Evolutionary conservation across 768 basidiomycete species (phyloP).

Genomic region (Crassisporium funariophilum): DNA sequence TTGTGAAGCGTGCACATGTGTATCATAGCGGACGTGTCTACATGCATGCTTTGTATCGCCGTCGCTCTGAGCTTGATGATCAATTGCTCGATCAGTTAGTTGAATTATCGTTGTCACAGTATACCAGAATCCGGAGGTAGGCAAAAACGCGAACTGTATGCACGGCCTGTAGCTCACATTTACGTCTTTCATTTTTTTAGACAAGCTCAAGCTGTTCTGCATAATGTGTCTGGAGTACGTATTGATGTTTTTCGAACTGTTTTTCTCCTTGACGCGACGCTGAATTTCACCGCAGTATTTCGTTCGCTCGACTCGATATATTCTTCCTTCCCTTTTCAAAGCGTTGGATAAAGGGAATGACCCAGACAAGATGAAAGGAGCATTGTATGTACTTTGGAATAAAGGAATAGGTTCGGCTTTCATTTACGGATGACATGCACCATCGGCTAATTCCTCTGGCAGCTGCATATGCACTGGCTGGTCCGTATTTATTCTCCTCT

Average conservation of each 20-base stretch:
- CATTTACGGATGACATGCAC: background rate
- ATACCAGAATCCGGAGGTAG: conserved; percentile 76
- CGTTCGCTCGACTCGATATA: conserved; percentile 68
- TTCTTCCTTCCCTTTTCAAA: conserved; percentile 60
- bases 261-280: background rate
- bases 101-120: conserved; percentile 78
- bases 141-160: conserved; percentile 12
- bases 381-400: conserved; percentile 77
- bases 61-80: conserved; percentile 76
- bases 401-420: conserved; percentile 61
- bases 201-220: conserved; percentile 67
- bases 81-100: conserved; percentile 64
- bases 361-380: conserved; percentile 95
- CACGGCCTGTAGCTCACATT: background rate
- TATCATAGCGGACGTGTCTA: conserved; percentile 78
- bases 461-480: conserved; percentile 72
- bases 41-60: conserved; percentile 75
- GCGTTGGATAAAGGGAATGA: conserved; percentile 75
- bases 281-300: conserved; percentile 50
- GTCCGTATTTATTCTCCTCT: conserved; percentile 36
- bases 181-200: conserved; percentile 35
- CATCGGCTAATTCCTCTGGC: conserved; percentile 1
- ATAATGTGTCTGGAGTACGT: conserved; percentile 66
- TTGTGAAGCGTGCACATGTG: conserved; percentile 76
- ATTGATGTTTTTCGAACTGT: background rate